Conservation (phyloP, 2,329 filamentous ascomycete species). For the Verticillium isaacii region DNA sequence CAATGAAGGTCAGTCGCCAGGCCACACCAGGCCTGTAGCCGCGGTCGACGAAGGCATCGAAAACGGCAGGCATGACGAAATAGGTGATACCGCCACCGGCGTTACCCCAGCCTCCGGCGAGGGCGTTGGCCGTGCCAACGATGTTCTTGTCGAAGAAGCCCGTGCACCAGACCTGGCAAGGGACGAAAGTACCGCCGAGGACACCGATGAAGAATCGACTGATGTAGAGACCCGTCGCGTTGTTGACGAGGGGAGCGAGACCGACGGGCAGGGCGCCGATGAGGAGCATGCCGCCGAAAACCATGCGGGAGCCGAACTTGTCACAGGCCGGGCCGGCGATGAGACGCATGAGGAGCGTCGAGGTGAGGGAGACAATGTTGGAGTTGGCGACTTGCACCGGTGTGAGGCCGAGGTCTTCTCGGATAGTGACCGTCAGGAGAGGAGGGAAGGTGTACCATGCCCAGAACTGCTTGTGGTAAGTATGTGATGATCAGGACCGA, state of each 20-base stretch:
- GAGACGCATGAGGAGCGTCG: constrained; percentile 71
- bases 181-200: constrained; percentile 73
- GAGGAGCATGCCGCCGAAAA: constrained; percentile 75
- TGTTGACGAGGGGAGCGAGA: constrained; percentile 69
- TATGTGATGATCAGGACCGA: constrained; percentile 35
- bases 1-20: constrained; percentile 81
- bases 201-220: constrained; percentile 79
- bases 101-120: constrained; percentile 83
- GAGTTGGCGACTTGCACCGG: constrained; percentile 76
- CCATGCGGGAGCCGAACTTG: constrained; percentile 71
- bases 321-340: constrained; percentile 83
- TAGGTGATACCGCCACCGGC: constrained; percentile 87
- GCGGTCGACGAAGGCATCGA: constrained; percentile 61
- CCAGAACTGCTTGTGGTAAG: constrained; percentile 57
- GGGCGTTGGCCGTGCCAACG: constrained; percentile 80
- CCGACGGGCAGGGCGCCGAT: constrained; percentile 76
- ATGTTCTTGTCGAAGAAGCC: constrained; percentile 92
- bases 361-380: constrained; percentile 77
- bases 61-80: constrained; percentile 89
- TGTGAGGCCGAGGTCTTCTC: constrained; percentile 68
- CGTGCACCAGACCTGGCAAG: constrained; percentile 89
- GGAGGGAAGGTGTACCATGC: constrained; percentile 93
- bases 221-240: constrained; percentile 60
- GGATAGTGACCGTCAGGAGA: constrained; percentile 72
- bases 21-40: constrained; percentile 63